Conservation (phyloP, 2,329 filamentous ascomycete genomes). For the Drechslera avenae region DNA sequence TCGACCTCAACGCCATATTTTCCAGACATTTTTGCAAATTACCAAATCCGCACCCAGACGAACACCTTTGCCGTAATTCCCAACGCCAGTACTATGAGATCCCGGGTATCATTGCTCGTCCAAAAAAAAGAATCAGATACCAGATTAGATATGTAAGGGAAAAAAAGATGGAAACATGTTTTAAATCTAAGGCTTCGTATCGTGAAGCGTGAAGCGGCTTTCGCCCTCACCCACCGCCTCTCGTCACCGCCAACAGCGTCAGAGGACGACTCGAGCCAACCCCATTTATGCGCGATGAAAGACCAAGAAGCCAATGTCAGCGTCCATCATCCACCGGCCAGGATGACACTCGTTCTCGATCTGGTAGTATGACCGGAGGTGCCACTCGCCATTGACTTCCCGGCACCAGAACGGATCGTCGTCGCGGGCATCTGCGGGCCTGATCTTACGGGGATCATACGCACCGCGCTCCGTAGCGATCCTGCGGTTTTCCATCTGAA, state of each 20-base stretch:
- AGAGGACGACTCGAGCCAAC: not conserved
- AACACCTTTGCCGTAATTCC: no score
- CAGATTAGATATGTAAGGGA: no score
- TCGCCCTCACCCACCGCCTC: not conserved
- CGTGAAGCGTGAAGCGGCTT: no score
- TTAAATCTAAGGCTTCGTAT: no score
- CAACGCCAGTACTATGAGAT: no score
- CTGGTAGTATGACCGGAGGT: slow-evolving; percentile 43
- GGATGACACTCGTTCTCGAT: slow-evolving; percentile 48
- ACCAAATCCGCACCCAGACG: no score
- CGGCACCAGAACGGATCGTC: slow-evolving; percentile 47
- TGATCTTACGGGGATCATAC: slow-evolving; percentile 37
- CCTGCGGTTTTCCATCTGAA: slow-evolving; percentile 38
- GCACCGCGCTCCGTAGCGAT: slow-evolving; percentile 41
- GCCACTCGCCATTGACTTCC: slow-evolving; percentile 46
- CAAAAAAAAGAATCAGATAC: no score
- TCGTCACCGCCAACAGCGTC: not conserved
- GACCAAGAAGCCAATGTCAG: slow-evolving; percentile 39
- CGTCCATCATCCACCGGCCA: slow-evolving; percentile 45
- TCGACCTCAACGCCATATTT: no score
- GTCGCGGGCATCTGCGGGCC: slow-evolving; percentile 39
- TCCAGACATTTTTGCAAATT: no score
- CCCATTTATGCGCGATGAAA: slow-evolving; percentile 36
- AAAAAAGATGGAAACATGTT: no score
- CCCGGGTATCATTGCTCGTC: no score